A percentile compares a stretch with the other conserved stretches of the same genome.
These are phyloP conservation scores for Metschnikowia koreensis DNA, from an alignment of 805 yeast species.

Conservation along the genomic window DNA sequence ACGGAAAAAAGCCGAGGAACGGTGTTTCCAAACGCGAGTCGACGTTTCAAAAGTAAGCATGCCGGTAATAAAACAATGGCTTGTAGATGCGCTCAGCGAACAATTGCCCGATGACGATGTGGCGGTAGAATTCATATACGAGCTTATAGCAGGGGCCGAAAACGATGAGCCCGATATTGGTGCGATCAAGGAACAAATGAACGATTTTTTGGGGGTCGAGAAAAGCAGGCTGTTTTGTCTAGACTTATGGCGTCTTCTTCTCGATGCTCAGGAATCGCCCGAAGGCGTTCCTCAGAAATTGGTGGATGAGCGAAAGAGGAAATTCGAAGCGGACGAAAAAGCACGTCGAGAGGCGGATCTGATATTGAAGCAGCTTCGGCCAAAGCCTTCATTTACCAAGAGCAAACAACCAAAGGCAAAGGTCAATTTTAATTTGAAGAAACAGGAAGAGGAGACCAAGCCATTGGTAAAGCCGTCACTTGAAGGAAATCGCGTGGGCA, in stretches of 20 bases:
- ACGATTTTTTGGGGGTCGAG: conserved; percentile 45
- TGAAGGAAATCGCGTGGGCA: conserved; percentile 2
- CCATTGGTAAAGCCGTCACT: neutral
- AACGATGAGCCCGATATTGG: conserved; percentile 37
- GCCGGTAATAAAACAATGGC: conserved; percentile 41
- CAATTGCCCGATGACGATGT: conserved; percentile 53
- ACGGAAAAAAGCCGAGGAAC: conserved; percentile 3
- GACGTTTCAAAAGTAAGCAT: conserved; percentile 40
- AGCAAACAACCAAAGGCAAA: neutral
- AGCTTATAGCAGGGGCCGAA: conserved; percentile 34
- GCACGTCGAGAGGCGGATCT: conserved; percentile 10
- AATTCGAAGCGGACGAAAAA: conserved; percentile 8
- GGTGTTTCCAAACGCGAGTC: conserved; percentile 29
- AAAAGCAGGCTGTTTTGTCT: conserved; percentile 40
- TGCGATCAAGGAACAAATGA: conserved; percentile 41
- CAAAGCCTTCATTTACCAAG: neutral
- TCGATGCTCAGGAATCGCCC: conserved; percentile 42
- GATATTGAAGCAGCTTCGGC: conserved; percentile 9
- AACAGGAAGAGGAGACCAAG: neutral
- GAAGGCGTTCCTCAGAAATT: conserved; percentile 46
- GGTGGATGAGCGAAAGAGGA: conserved; percentile 20
- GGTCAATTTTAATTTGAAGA: neutral
- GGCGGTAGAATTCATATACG: conserved; percentile 43
- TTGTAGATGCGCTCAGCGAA: conserved; percentile 29
- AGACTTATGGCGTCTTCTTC: conserved; percentile 43